Evolutionary conservation across 495 filamentous ascomycete genomes (phyloP), one percentile per base, ranked within the genome.

Genomic region (Cudoniella acicularis): DNA sequence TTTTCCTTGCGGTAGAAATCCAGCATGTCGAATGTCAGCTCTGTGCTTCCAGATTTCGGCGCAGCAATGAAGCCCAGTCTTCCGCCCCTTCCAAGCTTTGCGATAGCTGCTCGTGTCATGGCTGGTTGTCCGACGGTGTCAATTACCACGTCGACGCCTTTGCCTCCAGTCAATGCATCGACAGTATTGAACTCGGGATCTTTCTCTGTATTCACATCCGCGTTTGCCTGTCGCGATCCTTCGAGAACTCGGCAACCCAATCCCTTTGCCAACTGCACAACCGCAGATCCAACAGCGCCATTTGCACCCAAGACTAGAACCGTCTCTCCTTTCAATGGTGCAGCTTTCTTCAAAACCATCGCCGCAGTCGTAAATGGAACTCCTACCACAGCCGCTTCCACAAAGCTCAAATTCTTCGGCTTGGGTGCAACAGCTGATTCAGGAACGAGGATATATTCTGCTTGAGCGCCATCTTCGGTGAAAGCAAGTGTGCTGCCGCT

Each of bases 251-350:
- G 61, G 18, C 65, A 68, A 8, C 71, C 70, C 22, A 58, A 22
- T n/a, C 62, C 60, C 48, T 65, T 64, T 16, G 73, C 73, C 18
- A 70, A 53, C 48, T 70, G 66, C 21, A 63, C 68, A 24, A 64
- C 70, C 10, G 70, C 72, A 17, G 49, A 64, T 1, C 71, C 73
- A 18, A 75, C 64, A 20, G 63, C 67, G 1, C 73, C 73, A 53
- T 68, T 75, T 6, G 68, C 67, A 18, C 73, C 73, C 11, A 72
- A 56, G n/a, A 75, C 70, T 25, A 75, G 27, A 18, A 75, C 66
- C 2, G 59, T 63, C 27, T 75, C 73, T 1, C 62, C 66, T n/a
- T 54, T 30, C 23, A 61, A 45, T 36, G 63, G 61, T 3, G 66
- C 57, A 20, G 70, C 67, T 27, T 65, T 62, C 27, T 57, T 50